Percentiles rank a stretch among this genome's conserved stretches.
phyloP scores from a whole-genome alignment of 2,329 filamentous ascomycete genomes.

The Bertia moriformis region DNA sequence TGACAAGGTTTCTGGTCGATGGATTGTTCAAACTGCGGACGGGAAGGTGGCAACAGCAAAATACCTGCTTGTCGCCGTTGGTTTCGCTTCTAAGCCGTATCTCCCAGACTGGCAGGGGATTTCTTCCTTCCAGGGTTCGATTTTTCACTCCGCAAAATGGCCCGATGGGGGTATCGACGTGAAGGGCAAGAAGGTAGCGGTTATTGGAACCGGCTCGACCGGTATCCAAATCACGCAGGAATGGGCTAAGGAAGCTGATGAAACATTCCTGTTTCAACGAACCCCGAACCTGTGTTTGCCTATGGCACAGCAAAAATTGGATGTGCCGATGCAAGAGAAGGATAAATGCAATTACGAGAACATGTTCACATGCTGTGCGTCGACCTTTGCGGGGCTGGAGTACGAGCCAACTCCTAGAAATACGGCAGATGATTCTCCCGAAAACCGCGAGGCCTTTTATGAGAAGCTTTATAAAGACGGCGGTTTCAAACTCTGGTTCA shows the following conservation, averaged over 20 bases:
- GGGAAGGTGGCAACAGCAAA: constrained; percentile 20
- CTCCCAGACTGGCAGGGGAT: constrained; percentile 22
- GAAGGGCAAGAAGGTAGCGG: constrained; percentile 14
- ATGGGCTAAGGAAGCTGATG: constrained; percentile 16
- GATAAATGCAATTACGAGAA: constrained; percentile 17
- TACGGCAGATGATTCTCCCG: constrained; percentile 21
- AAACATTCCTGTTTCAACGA: constrained; percentile 34
- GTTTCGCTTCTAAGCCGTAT: constrained; percentile 27
- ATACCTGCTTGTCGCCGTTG: constrained; percentile 28
- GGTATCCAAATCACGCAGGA: constrained; percentile 8
- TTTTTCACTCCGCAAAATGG: constrained; percentile 14
- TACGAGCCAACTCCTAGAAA: constrained; percentile 29
- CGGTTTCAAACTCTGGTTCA: constrained; percentile 29
- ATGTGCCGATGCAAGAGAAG: constrained; percentile 27
- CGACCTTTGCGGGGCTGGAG: constrained; percentile 32
- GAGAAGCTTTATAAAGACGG: constrained; percentile 27
- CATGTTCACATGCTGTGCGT: constrained; percentile 26
- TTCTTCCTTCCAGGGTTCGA: constrained; percentile 11
- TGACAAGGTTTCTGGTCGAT: constrained; percentile 17
- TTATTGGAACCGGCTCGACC: constrained; percentile 8
- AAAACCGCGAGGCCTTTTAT: constrained; percentile 25
- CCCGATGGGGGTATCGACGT: constrained; percentile 10
- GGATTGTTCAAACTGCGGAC: constrained; percentile 26
- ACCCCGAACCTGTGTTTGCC: constrained; percentile 43
- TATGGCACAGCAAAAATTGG: constrained; percentile 32